Evolutionary conservation across 306 rosid species (phyloP), one percentile per base, ranked within the genome.

Genomic region (Datisca glomerata): DNA sequence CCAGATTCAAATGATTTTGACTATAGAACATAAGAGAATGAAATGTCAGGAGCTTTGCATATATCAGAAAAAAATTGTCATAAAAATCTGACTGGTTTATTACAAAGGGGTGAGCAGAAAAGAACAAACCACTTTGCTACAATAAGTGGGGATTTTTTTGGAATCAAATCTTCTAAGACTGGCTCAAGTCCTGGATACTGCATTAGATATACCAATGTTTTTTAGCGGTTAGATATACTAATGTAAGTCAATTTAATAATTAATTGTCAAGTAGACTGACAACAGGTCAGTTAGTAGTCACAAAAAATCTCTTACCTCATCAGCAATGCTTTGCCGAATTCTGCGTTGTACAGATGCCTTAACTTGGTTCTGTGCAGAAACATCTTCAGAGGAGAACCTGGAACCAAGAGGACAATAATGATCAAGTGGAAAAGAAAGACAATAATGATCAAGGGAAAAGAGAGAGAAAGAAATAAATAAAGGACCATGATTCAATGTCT

Each of bases 141-240:
- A 64, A 89, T 75, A 31, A 89, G 86, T 47, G 98, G 93, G 32
- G 84, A 76, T 58, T 89, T 89, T 73, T 83, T 89, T 3, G 98
- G 98, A 61, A 89, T 86, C 72, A 89, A 67, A 69, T 89, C 98
- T 41, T 89, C 98, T 74, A 89, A 57, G 45, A 78, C 95, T 0
- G 76, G 91, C 51, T 89, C 98, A 37, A 89, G 93, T 23, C 98
- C 95, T 0, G 98, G 98, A 56, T 89, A 89, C 95, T 89, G 84
- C 66, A 57, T 10, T 13, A 28, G 18, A 13, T 24, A n/a, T 13
- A 37, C 45, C 21, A 2, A 11, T n/a, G n/a, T n/a, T n/a, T n/a
- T n/a, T n/a, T n/a, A n/a, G n/a, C n/a, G n/a, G n/a, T 10, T 13
- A 28, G 18, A 13, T 24, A n/a, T 2, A 8, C 36, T 8, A 31